phyloP scores from a whole-genome alignment of 2,329 filamentous ascomycete genomes.

The Verticillium klebahnii region DNA sequence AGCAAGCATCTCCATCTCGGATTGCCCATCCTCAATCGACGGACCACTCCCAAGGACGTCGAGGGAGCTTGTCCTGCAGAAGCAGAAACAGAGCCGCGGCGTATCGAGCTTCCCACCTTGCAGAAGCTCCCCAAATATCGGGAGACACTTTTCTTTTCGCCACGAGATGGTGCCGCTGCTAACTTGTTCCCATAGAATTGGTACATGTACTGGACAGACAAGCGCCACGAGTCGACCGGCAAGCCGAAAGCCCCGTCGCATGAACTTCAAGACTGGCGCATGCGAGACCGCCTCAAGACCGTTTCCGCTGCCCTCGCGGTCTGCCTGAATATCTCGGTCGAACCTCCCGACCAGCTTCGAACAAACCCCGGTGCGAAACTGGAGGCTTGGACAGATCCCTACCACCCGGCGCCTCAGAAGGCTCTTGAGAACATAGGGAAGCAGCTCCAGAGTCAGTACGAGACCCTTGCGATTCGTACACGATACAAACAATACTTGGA shows the following conservation, averaged over 20 bases:
- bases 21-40: no score
- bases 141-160: conserved; percentile 3
- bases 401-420: conserved; percentile 73
- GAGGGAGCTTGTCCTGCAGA: no score
- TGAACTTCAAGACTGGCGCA: conserved; percentile 88
- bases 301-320: conserved; percentile 92
- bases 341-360: conserved; percentile 94
- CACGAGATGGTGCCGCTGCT: neutral
- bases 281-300: conserved; percentile 93
- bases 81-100: no score
- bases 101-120: neutral
- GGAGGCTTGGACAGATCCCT: conserved; percentile 96
- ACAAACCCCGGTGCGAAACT: conserved; percentile 89
- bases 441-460: conserved; percentile 92
- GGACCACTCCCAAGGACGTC: no score
- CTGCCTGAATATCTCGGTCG: conserved; percentile 95
- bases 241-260: conserved; percentile 67
- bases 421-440: conserved; percentile 94
- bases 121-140: neutral
- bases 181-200: conserved; percentile 61
- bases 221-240: conserved; percentile 91
- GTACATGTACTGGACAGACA: conserved; percentile 99
- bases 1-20: no score
- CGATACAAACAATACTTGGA: conserved; percentile 96
- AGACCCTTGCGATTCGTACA: conserved; percentile 90